Base-by-base conservation (phyloP, 1,139 yeast genomes). In the Candida neerlandica region DNA sequence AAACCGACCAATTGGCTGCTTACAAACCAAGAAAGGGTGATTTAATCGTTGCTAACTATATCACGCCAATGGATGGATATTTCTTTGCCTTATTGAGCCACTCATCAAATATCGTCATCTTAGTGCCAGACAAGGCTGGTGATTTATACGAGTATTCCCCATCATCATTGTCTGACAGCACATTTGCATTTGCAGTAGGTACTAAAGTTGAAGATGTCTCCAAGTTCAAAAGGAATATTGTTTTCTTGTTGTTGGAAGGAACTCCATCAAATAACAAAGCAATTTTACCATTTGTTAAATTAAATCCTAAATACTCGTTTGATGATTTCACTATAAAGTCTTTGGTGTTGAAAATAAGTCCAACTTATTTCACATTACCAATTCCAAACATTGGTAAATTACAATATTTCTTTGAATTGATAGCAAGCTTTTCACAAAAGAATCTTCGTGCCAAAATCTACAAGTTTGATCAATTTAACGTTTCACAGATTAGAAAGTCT, bases 191-290 rank as follows among this genome's bases (percentile, higher is more conserved):
- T 26, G 55, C 46, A 6, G 51, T 49, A 30, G 67, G 65, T 2
- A 44, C 35, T 21, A 46, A 53, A 54, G 58, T 63, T 55, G 29
- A 55, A 3, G 62, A 63, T 37, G 51, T 63, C 7, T 46, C 61
- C 2, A 58, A 59, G 16, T 60, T 70, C 15, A 62, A 63, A 61
- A 64, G 51, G 12, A 72, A 73, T 43, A 65, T 73, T n/a, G 71
- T 78, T 2, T 80, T 73, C 51, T 59, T 84, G 43, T 77, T 86
- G 46, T 70, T 82, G 18, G 95, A 87, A 60, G 91, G 91, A 0
- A 84, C 91, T 0, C 73, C 89, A 0, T 80, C 89, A 1, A 86
- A 86, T 60, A 86, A 86, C 50, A 81, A 80, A 55, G 75, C 85
- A 0, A 61, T 84, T 0, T 67, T 84, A 49, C 84, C 85, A 14